Conservation (phyloP, 225 moss, liverwort and hornwort species). For the Pseudisothecium myosuroides region DNA sequence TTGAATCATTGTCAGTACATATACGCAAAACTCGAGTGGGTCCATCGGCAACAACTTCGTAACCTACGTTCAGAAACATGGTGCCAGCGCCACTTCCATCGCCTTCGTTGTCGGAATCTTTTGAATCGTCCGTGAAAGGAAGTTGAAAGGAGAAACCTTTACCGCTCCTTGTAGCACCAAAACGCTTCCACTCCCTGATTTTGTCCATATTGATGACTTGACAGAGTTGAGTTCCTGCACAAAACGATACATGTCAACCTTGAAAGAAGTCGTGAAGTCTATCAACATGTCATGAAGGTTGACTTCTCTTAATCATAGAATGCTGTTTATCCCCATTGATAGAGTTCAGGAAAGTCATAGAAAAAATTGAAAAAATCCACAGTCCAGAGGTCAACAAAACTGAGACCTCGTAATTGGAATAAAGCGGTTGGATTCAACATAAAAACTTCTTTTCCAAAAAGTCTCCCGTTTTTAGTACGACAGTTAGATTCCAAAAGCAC, state of each 20-base stretch:
- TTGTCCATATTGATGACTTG: slow-evolving; percentile 90
- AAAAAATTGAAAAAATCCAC: neutral
- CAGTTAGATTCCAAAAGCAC: neutral
- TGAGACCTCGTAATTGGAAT: neutral
- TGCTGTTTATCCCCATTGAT: neutral
- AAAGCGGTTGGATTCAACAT: neutral
- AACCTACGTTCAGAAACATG: slow-evolving; percentile 49
- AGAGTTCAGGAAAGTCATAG: neutral
- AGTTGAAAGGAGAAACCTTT: slow-evolving; percentile 53
- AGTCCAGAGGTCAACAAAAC: neutral
- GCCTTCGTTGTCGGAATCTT: slow-evolving; percentile 43
- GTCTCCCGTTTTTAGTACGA: neutral
- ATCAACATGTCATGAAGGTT: neutral
- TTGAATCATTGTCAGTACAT: slow-evolving; percentile 66
- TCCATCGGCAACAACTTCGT: slow-evolving; percentile 88
- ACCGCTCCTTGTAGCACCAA: slow-evolving; percentile 49
- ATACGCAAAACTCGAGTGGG: slow-evolving; percentile 85
- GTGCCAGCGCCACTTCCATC: slow-evolving; percentile 11
- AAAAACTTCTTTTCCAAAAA: neutral
- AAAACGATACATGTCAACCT: neutral
- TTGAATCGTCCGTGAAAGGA: slow-evolving; percentile 61
- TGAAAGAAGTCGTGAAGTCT: neutral
- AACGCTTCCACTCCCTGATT: slow-evolving; percentile 85
- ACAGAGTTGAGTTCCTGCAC: slow-evolving; percentile 52
- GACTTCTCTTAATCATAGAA: neutral